Conservation (phyloP, 805 yeast species). For the Yarrowia bubula region DNA sequence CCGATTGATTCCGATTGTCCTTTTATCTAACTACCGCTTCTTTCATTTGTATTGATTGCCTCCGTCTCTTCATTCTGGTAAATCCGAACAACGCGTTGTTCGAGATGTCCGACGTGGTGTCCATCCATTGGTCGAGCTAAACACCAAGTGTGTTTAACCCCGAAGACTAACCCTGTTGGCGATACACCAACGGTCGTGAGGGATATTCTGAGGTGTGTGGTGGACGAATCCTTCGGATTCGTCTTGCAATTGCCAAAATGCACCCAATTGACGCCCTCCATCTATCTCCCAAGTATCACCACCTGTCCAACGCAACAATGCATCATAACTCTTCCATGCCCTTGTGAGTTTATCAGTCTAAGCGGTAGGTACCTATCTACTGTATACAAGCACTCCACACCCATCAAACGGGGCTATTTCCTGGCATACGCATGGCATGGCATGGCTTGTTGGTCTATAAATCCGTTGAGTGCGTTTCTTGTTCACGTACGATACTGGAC, state of each 20-base stretch:
- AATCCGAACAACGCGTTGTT: neutral
- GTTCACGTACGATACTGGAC: no score
- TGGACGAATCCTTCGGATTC: no score
- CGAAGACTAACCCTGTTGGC: neutral
- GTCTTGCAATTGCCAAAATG: no score
- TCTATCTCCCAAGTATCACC: no score
- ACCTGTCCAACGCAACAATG: neutral
- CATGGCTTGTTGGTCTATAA: no score
- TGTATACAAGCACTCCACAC: no score
- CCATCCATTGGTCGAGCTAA: constrained; percentile 15
- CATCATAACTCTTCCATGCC: constrained; percentile 22
- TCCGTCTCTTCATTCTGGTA: neutral
- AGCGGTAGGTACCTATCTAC: neutral
- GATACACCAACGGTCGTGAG: constrained; percentile 7
- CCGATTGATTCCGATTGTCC: neutral
- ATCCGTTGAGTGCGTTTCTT: no score
- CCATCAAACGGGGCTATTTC: neutral
- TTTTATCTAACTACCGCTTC: neutral
- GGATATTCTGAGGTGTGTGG: neutral
- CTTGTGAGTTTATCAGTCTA: constrained; percentile 19
- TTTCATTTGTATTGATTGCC: no score
- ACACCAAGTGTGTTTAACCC: neutral
- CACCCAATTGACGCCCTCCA: no score
- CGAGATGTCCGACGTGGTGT: constrained; percentile 10
- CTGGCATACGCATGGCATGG: no score